Evolutionary conservation across 1,139 yeast species (phyloP), one percentile per base, ranked within the genome.

Genomic region (Eremothecium gossypii): DNA sequence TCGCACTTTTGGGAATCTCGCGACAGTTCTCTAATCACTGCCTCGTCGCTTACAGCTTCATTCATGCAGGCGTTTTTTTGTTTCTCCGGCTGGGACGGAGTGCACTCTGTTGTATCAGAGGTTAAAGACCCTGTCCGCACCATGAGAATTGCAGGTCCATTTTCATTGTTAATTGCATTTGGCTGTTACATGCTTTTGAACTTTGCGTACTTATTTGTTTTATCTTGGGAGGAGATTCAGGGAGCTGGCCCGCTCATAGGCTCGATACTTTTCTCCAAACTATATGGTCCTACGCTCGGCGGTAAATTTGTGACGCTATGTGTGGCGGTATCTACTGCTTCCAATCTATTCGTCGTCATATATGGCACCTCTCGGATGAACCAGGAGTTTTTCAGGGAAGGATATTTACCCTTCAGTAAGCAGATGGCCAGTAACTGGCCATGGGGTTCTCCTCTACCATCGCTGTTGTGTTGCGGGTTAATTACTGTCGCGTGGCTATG

Each of bases 101-200:
- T 77, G 5, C 83, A 78, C 53, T 70, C 78, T 0, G 80, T 76
- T 10, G 68, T 80, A 1, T 74, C 75, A 41, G 85, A 79, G 52
- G 79, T 80, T 42, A 79, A 76, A 61, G 52, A 83, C 53, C 93
- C 93, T 0, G 74, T 77, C 43, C 72, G 75, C 47, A 80, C 83
- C 12, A 68, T 83, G 46, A 79, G 75, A 39, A 65, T 77, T 36
- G 84, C 89, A 0, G 91, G 89, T 10, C 93, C 93, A 8, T 55
- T 71, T 20, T 84, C 91, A 1, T 57, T 79, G 34, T 45, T 65
- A 1, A 58, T 77, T 8, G 69, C 76, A 33, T 60, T 76, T 2
- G 39, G 73, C 11, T 73, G 79, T n/a, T 78, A 76, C 50, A 47
- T 71, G 2, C 64, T 74, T 45, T 71, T 77, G 44, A 78, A 78